These are phyloP conservation scores for Pythium vanterpoolii DNA, from an alignment of 352 stramenopile species.

Conservation along the genomic window DNA sequence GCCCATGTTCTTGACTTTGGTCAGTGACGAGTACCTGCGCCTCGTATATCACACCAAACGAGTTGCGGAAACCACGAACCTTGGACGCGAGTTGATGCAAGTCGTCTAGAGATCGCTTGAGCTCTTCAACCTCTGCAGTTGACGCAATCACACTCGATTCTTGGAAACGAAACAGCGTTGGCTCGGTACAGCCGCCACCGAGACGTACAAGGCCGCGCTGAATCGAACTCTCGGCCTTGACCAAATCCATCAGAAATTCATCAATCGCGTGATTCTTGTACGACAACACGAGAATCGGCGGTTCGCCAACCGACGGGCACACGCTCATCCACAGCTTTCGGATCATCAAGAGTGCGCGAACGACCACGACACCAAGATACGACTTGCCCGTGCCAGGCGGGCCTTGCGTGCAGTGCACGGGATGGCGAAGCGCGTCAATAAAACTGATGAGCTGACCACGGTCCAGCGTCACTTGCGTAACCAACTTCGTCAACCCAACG, in stretches of 20 bases:
- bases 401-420: conserved; percentile 87
- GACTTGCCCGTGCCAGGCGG: conserved; percentile 88
- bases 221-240: conserved; percentile 46
- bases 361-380: conserved; percentile 84
- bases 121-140: conserved; percentile 2
- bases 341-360: conserved; percentile 74
- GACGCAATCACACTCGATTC: conserved; percentile 30
- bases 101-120: conserved; percentile 9
- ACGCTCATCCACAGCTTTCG: conserved; percentile 70
- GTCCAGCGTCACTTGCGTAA: conserved; percentile 59
- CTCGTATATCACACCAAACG: conserved; percentile 22
- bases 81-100: conserved; percentile 18
- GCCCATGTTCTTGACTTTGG: not conserved
- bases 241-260: conserved; percentile 78
- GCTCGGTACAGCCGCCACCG: conserved; percentile 62
- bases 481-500: conserved; percentile 33
- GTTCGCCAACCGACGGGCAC: conserved; percentile 55
- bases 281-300: conserved; percentile 78
- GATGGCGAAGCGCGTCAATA: conserved; percentile 59
- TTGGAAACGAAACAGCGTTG: conserved; percentile 40
- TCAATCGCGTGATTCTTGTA: conserved; percentile 91
- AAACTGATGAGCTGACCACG: conserved; percentile 73
- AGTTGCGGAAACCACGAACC: conserved; percentile 9
- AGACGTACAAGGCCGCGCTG: conserved; percentile 51
- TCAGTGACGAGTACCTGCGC: conserved; percentile 12